These are phyloP conservation scores for Thalassiosira hispida DNA, from an alignment of 352 stramenopile genomes.

Conservation along the genomic window DNA sequence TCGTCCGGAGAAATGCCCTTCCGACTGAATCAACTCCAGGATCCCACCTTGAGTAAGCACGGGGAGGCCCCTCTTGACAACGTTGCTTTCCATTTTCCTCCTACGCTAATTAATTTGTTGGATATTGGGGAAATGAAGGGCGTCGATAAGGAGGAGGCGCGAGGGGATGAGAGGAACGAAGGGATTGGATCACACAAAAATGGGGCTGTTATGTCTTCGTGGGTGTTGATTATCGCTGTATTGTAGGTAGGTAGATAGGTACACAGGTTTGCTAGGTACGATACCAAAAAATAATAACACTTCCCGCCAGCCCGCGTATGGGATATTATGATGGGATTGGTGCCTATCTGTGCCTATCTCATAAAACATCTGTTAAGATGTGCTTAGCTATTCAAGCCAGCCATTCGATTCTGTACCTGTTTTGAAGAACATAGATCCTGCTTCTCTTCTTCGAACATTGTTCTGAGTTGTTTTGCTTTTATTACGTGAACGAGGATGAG, in stretches of 20 bases:
- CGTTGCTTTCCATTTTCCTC: neutral
- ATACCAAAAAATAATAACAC: too few species aligned
- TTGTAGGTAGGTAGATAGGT: too few species aligned
- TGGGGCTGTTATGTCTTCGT: too few species aligned
- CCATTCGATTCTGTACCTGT: neutral
- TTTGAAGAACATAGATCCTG: slow-evolving; percentile 20
- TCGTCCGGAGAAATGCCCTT: slow-evolving; percentile 32
- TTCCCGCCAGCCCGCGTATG: too few species aligned
- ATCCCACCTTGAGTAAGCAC: slow-evolving; percentile 21
- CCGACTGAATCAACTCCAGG: slow-evolving; percentile 32
- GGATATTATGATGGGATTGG: too few species aligned
- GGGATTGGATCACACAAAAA: too few species aligned
- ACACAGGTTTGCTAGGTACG: too few species aligned
- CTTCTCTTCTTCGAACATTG: slow-evolving; percentile 23
- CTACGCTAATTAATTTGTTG: too few species aligned
- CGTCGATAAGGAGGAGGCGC: neutral
- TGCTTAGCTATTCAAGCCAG: slow-evolving; percentile 2
- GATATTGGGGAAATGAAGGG: too few species aligned
- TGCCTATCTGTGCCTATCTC: too few species aligned
- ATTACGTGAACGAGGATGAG: neutral
- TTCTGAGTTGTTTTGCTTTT: slow-evolving; percentile 7
- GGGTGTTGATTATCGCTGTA: too few species aligned
- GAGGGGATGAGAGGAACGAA: neutral
- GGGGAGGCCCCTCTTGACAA: neutral
- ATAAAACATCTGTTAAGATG: too few species aligned